Evolutionary conservation across 1,139 yeast genomes (phyloP), one percentile per base, ranked within the genome.

Genomic region (Suhomyces kunorum): DNA sequence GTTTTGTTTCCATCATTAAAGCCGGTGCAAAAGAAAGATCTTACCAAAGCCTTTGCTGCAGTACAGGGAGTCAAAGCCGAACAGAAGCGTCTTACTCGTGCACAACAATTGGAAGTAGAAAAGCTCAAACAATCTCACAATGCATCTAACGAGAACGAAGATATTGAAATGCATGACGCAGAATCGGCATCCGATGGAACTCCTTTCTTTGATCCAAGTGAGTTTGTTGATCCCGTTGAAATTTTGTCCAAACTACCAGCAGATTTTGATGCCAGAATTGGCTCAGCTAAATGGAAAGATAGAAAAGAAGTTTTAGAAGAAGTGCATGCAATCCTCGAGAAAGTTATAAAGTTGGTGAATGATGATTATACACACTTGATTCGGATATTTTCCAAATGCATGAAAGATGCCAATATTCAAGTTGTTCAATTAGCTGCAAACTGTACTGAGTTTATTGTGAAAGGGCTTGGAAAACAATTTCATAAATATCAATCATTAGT

Each of bases 1-100:
- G 59, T 81, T 0, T 64, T 89, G 29, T 77, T 89, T 44, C 78
- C 84, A 2, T 81, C 81, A 23, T 71, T 92, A 59, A 92, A 92
- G 58, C 96, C 97, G 0, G 88, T 89, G 11, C 98, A 92, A 60
- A 94, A 88, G 61, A 87, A 84, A 51, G 98, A 92, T 54, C 71
- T 94, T 44, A 74, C 81, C 4, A 78, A 79, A 28, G 81, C 76
- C 14, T 88, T 92, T 60, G 84, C 76, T 25, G 71, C 69, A 35
- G 73, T 78, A 19, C 65, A 66, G 39, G 58, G 59, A 30, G 71
- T 64, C 5, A 50, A 59, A 3, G 81, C 83, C 1, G 70, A 65
- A 8, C 92, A 84, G 48, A 67, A 69, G 37, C 68, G 95, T 46
- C 63, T 72, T 9, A 71, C 89, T 12, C 70, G 75, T 42, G 60